A percentile compares a stretch with the other conserved stretches of the same genome.
These are phyloP conservation scores for Tagetes erecta DNA, from an alignment of 129 eudicot genomes.

Conservation along the genomic window DNA sequence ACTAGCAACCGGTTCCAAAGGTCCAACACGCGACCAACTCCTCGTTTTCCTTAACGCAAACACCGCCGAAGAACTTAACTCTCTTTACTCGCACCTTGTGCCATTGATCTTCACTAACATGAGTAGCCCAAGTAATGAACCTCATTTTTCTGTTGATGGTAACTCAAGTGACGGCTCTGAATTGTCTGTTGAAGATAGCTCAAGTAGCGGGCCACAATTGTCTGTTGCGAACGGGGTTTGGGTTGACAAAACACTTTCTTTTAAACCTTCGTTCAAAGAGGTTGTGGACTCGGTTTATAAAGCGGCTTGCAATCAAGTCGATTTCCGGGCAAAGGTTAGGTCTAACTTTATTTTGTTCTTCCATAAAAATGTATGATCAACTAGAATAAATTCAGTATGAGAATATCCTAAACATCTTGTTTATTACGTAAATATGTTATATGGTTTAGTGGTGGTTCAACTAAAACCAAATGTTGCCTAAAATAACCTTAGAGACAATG, in stretches of 20 bases:
- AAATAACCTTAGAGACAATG: too few species aligned
- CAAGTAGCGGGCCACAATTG: neutral
- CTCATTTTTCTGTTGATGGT: too few species aligned
- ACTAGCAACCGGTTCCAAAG: neutral
- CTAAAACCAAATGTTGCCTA: too few species aligned
- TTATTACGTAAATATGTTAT: too few species aligned
- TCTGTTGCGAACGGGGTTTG: neutral
- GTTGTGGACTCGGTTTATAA: neutral
- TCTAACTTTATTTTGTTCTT: neutral
- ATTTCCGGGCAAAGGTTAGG: neutral
- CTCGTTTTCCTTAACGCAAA: neutral
- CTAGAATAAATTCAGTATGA: too few species aligned
- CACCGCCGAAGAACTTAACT: neutral
- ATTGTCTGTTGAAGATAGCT: neutral
- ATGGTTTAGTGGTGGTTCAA: too few species aligned
- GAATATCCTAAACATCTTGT: too few species aligned
- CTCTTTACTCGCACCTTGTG: slow-evolving; percentile 4
- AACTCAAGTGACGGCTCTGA: too few species aligned
- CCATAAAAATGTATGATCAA: too few species aligned
- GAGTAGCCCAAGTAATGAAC: too few species aligned
- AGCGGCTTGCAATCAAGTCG: neutral
- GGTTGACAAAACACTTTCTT: neutral
- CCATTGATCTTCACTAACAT: neutral
- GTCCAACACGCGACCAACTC: neutral
- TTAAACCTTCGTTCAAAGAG: slow-evolving; percentile 2